These are phyloP conservation scores for Cinnamomum micranthum DNA, from an alignment of 164 flowering plant species.

Conservation along the genomic window DNA sequence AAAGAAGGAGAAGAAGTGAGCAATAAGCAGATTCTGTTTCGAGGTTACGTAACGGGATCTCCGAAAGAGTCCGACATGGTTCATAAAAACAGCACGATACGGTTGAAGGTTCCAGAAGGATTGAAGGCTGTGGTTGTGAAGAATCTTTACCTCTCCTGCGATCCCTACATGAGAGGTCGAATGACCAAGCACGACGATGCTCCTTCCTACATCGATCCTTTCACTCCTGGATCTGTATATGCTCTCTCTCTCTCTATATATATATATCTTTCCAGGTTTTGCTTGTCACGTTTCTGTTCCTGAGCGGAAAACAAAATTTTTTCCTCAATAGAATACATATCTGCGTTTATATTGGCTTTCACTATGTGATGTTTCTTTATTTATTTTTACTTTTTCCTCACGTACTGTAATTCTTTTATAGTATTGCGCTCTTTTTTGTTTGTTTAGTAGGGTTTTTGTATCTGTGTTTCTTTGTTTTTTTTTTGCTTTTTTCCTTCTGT, in stretches of 20 bases:
- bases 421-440: too few relatives aligned
- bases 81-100: constrained; percentile 1
- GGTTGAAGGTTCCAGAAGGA: constrained; percentile 21
- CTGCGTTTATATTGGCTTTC: too few relatives aligned
- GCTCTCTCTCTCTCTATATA: background rate
- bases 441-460: too few relatives aligned
- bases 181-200: constrained; percentile 6
- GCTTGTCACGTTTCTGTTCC: too few relatives aligned
- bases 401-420: too few relatives aligned
- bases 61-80: constrained; percentile 33
- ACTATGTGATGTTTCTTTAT: too few relatives aligned
- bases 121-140: constrained; percentile 19
- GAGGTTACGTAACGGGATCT: constrained; percentile 22
- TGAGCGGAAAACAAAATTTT: too few relatives aligned
- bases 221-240: constrained; percentile 19
- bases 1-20: constrained; percentile 10
- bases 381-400: too few relatives aligned
- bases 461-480: too few relatives aligned
- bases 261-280: background rate
- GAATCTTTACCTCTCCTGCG: constrained; percentile 32
- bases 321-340: too few relatives aligned
- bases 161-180: constrained; percentile 19
- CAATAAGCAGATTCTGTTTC: constrained; percentile 30
- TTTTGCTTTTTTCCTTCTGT: too few relatives aligned
- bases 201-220: constrained; percentile 2